Conservation (phyloP, 2,329 filamentous ascomycete genomes). For the Cladosporium halotolerans region DNA sequence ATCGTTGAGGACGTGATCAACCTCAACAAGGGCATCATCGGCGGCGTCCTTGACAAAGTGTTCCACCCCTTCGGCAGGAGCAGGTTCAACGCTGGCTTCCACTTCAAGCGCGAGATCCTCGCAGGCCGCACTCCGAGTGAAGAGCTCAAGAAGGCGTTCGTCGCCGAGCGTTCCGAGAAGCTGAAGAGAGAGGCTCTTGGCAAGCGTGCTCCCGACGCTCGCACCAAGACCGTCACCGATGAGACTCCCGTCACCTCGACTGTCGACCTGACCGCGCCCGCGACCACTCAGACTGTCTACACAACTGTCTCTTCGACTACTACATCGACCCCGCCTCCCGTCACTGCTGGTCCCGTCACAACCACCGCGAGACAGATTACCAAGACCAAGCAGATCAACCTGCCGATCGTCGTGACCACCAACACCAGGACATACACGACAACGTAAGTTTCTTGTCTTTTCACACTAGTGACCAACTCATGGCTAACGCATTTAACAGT, state of each 20-base stretch:
- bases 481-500: background rate
- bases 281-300: conserved; percentile 19
- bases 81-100: conserved; percentile 12
- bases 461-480: no score
- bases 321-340: conserved; percentile 16
- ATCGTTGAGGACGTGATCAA: conserved; percentile 9
- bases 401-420: conserved; percentile 18
- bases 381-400: conserved; percentile 19
- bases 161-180: conserved; percentile 19
- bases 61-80: conserved; percentile 4
- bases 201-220: conserved; percentile 32
- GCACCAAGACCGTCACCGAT: conserved; percentile 29
- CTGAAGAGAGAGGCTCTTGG: conserved; percentile 15
- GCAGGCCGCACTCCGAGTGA: conserved; percentile 14
- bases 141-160: conserved; percentile 16
- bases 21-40: background rate
- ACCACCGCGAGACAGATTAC: conserved; percentile 23
- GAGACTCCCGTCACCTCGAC: conserved; percentile 22
- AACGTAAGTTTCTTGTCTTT: conserved; percentile 17
- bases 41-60: conserved; percentile 1
- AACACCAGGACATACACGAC: conserved; percentile 18
- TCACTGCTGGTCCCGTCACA: conserved; percentile 7
- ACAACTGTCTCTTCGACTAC: conserved; percentile 21
- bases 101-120: conserved; percentile 21
- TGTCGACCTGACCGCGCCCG: conserved; percentile 13